Base-by-base conservation (phyloP, 192 early-diverging fungal species). In the Funneliformis mosseae region DNA sequence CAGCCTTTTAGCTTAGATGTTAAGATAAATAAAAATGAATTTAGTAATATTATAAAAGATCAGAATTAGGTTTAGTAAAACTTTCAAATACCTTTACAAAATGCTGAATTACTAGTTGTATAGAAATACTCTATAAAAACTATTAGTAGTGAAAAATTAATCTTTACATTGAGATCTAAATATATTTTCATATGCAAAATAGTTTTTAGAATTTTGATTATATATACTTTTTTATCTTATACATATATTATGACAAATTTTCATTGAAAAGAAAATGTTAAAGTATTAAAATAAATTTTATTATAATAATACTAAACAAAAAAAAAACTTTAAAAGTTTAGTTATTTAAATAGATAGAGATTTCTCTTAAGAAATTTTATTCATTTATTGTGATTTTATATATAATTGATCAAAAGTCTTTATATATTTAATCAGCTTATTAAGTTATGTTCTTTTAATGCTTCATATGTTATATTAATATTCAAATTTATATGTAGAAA, bases 61-160 rank as follows among this genome's bases (percentile, higher is more conserved):
- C 87, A 3, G 86, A 78, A 10, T 83, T 82, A 42, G 87, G 83
- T 21, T 84, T 80, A 28, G 84, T 82, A 28, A 88, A 81, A 8
- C 66, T 78, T 28, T 88, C 87, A 12, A 86, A 72, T 4, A 81
- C 76, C 21, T 79, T 79, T 1, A 76, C 68, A 0, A 88, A 55
- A 73, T 88, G 85, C 59, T 80, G 80, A 43, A 88, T 81, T 16
- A 82, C 83, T 3, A 85, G 85, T 62, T 88, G 87, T 18, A 84
- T 83, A 25, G 87, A 80, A 21, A 82, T 73, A 59, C 75, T 75
- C 85, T 83, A 88, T 10, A 46, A 80, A 45, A n/a, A 72, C 74
- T 0, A 81, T 76, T n/a, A 73, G 43, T 5, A 42, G 55, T 9
- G 76, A 25, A 6, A 73, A 79, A 77, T 81, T 67, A 28, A 87